Conservation (phyloP, 306 rosid species). For the Medicago lupulina region DNA sequence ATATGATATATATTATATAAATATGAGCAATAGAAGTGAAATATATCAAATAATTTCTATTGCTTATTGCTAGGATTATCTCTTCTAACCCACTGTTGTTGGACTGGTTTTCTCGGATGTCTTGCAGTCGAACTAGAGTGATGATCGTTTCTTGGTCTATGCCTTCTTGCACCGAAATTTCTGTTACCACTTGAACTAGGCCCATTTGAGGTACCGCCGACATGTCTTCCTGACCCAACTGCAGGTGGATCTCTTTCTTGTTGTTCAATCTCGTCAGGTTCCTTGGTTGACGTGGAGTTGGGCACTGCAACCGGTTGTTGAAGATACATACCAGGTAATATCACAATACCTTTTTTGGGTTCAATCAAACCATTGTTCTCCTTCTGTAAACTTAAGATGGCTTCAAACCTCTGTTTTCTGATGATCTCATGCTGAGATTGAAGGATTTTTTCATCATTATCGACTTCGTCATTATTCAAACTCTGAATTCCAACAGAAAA, state of each 20-base stretch:
- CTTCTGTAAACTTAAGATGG: constrained; percentile 64
- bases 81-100: constrained; percentile 66
- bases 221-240: constrained; percentile 41
- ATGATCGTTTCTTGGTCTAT: constrained; percentile 37
- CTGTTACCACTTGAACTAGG: constrained; percentile 48
- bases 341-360: constrained; percentile 57
- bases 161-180: constrained; percentile 43
- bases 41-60: constrained; percentile 23
- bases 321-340: constrained; percentile 76
- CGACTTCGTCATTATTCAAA: constrained; percentile 42
- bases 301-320: constrained; percentile 48
- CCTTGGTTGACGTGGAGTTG: constrained; percentile 13
- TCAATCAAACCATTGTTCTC: constrained; percentile 73
- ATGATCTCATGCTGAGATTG: constrained; percentile 59
- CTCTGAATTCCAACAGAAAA: constrained; percentile 53
- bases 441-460: constrained; percentile 50
- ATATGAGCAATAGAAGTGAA: constrained; percentile 13
- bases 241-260: constrained; percentile 41
- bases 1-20: background rate
- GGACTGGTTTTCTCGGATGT: constrained; percentile 57
- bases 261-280: constrained; percentile 46
- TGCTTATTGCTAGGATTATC: constrained; percentile 48
- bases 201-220: constrained; percentile 23
- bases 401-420: constrained; percentile 68
- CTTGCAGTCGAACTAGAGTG: constrained; percentile 42